Evolutionary conservation across 192 early-diverging fungal species (phyloP), one percentile per base, ranked within the genome.

Genomic region (Coemansia sp.): DNA sequence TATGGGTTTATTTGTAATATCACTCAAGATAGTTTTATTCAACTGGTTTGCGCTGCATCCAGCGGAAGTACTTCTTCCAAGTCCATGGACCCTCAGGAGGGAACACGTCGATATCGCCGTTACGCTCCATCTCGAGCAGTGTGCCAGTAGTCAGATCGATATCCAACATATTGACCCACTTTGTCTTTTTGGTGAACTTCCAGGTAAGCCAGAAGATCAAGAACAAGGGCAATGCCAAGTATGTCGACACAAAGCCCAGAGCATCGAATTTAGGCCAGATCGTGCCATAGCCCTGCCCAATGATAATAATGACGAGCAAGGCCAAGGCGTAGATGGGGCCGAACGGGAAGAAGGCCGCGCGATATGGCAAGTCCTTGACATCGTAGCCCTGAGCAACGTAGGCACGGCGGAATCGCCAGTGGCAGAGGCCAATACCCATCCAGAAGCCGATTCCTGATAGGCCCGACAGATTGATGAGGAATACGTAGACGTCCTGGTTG

Each of bases 361-460:
- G 67, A 70, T 95, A 97, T 0, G 93, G 92, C 25, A 97, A 81
- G 11, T 84, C 78, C 5, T 74, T 67, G n/a, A 92, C 57, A 9
- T 82, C 67, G 60, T 88, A 86, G 12, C 88, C 88, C 69, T 96
- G 95, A 31, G 81, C 85, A 23, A 87, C 68, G 53, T 89, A 89
- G 2, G 95, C 93, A 6, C 85, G 86, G 62, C 93, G 89, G 88
- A 94, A 95, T n/a, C 95, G 89, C 59, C 88, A 87, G 62, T 95
- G 93, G 42, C 89, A 91, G 29, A 92, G 50, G 2, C 86, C 86
- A 64, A 97, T 97, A 31, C 90, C 89, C 41, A 91, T 65, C 95
- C 95, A 97, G 36, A 92, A 93, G 51, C 92, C 84, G 58, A 96
- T 90, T 5, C 94, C 92, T 4, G 92, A 83, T 17, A 98, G 88